A percentile compares a stretch with the other conserved stretches of the same genome.
Evolutionary conservation across 2,329 filamentous ascomycete genomes (phyloP).

Genomic region (Zymoseptoria brevis): DNA sequence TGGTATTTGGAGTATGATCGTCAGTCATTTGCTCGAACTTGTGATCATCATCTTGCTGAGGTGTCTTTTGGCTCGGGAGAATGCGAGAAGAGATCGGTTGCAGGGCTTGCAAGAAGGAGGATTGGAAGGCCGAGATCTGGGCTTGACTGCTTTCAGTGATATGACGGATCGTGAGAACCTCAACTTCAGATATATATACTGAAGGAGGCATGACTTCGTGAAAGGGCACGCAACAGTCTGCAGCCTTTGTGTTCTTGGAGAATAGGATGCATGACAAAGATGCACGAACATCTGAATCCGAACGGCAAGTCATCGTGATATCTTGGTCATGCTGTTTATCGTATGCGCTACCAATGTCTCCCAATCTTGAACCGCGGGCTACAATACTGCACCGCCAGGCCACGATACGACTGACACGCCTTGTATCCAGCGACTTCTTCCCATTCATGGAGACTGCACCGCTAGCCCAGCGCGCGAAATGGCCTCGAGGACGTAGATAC

Average conservation of each 20-base stretch:
- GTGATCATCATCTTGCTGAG: conserved; percentile 40
- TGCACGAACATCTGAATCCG: background rate
- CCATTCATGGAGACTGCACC: background rate
- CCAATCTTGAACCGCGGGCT: background rate
- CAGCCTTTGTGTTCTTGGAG: too few relatives aligned
- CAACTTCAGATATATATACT: background rate
- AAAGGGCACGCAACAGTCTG: too few relatives aligned
- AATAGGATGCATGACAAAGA: too few relatives aligned
- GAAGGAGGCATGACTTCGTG: background rate
- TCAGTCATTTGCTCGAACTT: conserved; percentile 46
- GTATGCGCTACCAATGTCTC: background rate
- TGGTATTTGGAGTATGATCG: conserved; percentile 52
- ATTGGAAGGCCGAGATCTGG: conserved; percentile 40
- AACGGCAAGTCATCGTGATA: background rate
- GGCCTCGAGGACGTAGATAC: background rate
- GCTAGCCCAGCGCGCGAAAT: background rate
- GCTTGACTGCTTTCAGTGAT: conserved; percentile 46
- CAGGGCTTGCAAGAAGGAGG: conserved; percentile 41
- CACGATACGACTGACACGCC: background rate
- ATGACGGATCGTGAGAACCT: conserved; percentile 38
- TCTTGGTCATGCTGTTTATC: background rate
- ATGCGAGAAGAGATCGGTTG: conserved; percentile 42
- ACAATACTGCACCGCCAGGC: background rate
- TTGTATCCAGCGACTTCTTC: background rate
- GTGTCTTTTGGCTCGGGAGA: conserved; percentile 42